These are phyloP conservation scores for Tetracladium marchalianum DNA, from an alignment of 495 filamentous ascomycete species.

Conservation along the genomic window DNA sequence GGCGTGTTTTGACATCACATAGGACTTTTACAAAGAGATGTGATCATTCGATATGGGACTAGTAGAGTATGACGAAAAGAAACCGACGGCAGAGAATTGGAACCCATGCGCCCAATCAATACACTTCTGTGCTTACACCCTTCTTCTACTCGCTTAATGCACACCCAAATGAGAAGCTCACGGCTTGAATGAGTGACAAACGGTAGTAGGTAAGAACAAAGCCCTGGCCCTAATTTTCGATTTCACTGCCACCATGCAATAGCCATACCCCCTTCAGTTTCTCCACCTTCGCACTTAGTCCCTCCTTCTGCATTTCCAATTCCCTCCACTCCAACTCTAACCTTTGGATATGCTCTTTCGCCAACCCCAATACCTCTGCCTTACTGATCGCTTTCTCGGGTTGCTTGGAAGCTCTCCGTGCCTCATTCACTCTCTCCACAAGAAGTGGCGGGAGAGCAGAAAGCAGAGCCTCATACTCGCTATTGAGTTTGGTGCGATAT, in stretches of 20 bases:
- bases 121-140: too few relatives aligned
- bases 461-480: slow-evolving; percentile 34
- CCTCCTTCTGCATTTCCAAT: slow-evolving; percentile 27
- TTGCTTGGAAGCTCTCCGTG: slow-evolving; percentile 14
- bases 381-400: slow-evolving; percentile 33
- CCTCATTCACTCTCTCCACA: slow-evolving; percentile 16
- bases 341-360: slow-evolving; percentile 28
- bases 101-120: too few relatives aligned
- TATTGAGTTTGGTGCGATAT: slow-evolving; percentile 37
- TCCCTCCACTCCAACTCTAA: slow-evolving; percentile 27
- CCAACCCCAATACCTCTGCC: slow-evolving; percentile 36
- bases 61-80: too few relatives aligned
- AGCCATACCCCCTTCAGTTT: slow-evolving; percentile 17
- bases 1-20: too few relatives aligned
- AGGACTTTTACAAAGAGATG: too few relatives aligned
- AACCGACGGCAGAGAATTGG: too few relatives aligned
- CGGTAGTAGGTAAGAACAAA: too few relatives aligned
- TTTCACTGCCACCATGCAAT: slow-evolving; percentile 13
- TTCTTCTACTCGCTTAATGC: too few relatives aligned
- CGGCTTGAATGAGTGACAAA: too few relatives aligned
- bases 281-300: slow-evolving; percentile 24
- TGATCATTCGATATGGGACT: too few relatives aligned
- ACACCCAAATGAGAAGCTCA: too few relatives aligned
- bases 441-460: slow-evolving; percentile 23
- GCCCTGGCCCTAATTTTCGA: too few relatives aligned